Percentiles rank a stretch among this genome's conserved stretches.
Evolutionary conservation across 371 early-diverging fungal genomes (phyloP).

Genomic region (Funneliformis caledonium): DNA sequence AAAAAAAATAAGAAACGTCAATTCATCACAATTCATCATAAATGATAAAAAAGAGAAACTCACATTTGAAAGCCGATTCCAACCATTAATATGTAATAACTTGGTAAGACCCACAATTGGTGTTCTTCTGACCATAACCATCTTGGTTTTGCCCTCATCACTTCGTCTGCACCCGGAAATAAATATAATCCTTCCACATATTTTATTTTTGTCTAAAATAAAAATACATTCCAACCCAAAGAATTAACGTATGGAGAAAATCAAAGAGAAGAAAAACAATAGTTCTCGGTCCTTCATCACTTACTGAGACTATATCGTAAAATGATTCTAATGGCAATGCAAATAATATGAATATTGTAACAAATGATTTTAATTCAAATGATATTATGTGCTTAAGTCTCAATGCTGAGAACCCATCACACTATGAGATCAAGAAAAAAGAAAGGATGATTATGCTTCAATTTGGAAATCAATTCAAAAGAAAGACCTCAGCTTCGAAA

Average conservation of each 20-base stretch:
- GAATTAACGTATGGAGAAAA: constrained; percentile 45
- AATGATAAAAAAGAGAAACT: constrained; percentile 27
- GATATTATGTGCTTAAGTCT: background rate
- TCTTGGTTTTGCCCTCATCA: constrained; percentile 51
- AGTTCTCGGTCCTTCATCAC: background rate
- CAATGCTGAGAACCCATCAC: constrained; percentile 15
- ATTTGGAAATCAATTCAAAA: background rate
- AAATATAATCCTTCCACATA: constrained; percentile 56
- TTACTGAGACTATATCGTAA: constrained; percentile 47
- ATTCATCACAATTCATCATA: background rate
- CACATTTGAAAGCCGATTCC: constrained; percentile 58
- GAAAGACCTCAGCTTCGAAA: background rate
- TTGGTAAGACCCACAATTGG: constrained; percentile 49
- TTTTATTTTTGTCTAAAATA: constrained; percentile 53
- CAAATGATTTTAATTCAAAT: constrained; percentile 53
- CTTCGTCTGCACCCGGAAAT: constrained; percentile 30
- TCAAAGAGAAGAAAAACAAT: background rate
- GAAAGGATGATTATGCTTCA: background rate
- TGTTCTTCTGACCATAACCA: constrained; percentile 54
- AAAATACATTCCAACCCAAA: too few species aligned
- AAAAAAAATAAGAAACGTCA: background rate
- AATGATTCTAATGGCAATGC: constrained; percentile 58
- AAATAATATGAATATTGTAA: constrained; percentile 52
- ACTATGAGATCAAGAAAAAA: constrained; percentile 1
- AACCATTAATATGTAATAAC: constrained; percentile 48